Percentiles rank a stretch among this genome's conserved stretches.
These are phyloP conservation scores for Brasilioporus rufonigricans DNA, from an alignment of 768 basidiomycete genomes.

Conservation along the genomic window DNA sequence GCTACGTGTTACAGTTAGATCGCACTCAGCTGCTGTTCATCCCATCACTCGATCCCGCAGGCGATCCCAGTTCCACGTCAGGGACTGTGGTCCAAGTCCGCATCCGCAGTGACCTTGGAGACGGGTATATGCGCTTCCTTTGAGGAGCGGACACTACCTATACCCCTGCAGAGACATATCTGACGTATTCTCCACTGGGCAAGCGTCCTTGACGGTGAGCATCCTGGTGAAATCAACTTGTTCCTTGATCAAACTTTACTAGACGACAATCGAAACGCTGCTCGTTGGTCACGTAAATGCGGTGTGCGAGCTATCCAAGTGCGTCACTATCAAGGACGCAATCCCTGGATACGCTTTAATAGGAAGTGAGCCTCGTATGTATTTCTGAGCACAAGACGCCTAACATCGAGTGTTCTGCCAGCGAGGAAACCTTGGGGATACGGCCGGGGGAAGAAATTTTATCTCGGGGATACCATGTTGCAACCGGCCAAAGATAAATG, in stretches of 20 bases:
- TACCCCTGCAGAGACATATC: constrained; percentile 2
- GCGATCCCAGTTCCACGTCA: background rate
- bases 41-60: constrained; percentile 3
- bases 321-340: constrained; percentile 11
- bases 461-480: constrained; percentile 16
- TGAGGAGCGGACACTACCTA: background rate
- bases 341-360: constrained; percentile 17
- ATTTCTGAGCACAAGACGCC: background rate
- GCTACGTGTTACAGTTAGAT: constrained; percentile 17
- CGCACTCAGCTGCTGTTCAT: constrained; percentile 28
- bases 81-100: constrained; percentile 27
- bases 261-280: constrained; percentile 28
- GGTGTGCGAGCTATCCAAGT: constrained; percentile 12
- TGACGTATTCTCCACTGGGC: constrained; percentile 6
- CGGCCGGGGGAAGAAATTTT: constrained; percentile 27
- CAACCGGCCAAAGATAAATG: constrained; percentile 27
- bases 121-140: constrained; percentile 20
- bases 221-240: background rate
- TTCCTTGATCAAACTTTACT: background rate
- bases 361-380: constrained; percentile 12
- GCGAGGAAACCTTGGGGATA: constrained; percentile 29
- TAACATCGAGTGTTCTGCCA: constrained; percentile 11
- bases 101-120: constrained; percentile 14
- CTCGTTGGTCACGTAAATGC: constrained; percentile 18
- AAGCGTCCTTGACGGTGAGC: constrained; percentile 22